Conservation (phyloP, 2,329 filamentous ascomycete species). For the Cryphonectria japonica region DNA sequence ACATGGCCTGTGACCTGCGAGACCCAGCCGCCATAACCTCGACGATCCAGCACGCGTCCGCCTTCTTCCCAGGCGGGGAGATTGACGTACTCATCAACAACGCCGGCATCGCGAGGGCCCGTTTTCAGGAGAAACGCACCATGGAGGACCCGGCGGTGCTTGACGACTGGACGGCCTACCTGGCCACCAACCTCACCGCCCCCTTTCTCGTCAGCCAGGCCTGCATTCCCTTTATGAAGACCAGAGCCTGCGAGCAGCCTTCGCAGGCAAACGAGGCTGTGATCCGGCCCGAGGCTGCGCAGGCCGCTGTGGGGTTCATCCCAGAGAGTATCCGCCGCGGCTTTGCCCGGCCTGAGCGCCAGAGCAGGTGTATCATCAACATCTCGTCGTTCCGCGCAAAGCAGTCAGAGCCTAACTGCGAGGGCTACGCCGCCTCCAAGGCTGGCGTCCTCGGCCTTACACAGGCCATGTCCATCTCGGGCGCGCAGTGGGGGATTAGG, state of each 20-base stretch:
- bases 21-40: constrained; percentile 42
- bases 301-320: constrained; percentile 10
- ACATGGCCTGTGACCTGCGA: constrained; percentile 46
- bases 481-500: constrained; percentile 39
- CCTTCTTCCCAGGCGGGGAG: constrained; percentile 40
- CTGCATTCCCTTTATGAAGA: constrained; percentile 51
- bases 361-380: constrained; percentile 45
- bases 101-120: constrained; percentile 40
- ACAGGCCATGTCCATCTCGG: constrained; percentile 43
- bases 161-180: constrained; percentile 49
- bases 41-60: constrained; percentile 40
- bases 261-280: constrained; percentile 18
- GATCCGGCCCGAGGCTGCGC: constrained; percentile 23
- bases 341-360: constrained; percentile 13
- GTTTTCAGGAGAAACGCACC: constrained; percentile 49
- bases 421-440: constrained; percentile 50
- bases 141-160: constrained; percentile 48
- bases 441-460: constrained; percentile 42
- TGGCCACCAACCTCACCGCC: constrained; percentile 52
- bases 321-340: constrained; percentile 8
- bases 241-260: constrained; percentile 3
- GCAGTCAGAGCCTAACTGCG: constrained; percentile 51
- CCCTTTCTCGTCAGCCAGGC: constrained; percentile 51
- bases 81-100: constrained; percentile 47
- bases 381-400: constrained; percentile 51